Evolutionary conservation across 345 rosid species (phyloP).

Genomic region (Brassica carinata): DNA sequence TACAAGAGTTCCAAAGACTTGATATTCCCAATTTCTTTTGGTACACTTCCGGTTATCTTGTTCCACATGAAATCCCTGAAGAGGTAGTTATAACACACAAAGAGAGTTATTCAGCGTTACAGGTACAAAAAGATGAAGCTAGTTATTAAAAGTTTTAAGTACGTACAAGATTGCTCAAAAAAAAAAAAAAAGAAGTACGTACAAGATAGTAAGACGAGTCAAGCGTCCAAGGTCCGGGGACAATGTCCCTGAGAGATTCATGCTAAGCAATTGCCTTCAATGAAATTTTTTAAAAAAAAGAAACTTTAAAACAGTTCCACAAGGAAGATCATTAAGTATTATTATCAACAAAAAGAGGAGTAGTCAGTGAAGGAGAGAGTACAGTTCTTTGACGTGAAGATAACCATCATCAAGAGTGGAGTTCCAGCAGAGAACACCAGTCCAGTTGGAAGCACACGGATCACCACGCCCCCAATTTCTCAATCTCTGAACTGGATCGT

Average conservation of each 20-base stretch:
- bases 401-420: conserved; percentile 60
- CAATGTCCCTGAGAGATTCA: conserved; percentile 82
- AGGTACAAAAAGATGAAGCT: background rate
- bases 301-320: background rate
- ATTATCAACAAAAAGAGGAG: background rate
- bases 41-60: conserved; percentile 71
- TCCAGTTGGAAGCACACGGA: conserved; percentile 88
- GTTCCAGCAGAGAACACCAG: conserved; percentile 80
- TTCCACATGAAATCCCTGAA: conserved; percentile 99
- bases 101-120: background rate
- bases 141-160: background rate
- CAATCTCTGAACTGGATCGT: conserved; percentile 63
- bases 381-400: conserved; percentile 81
- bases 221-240: conserved; percentile 79
- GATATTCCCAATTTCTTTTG: conserved; percentile 86
- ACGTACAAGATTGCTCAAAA: too few relatives aligned
- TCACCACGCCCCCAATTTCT: conserved; percentile 81
- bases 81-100: conserved; percentile 12
- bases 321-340: too few relatives aligned
- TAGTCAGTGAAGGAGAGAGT: conserved; percentile 38
- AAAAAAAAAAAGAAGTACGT: conserved; percentile 17
- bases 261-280: conserved; percentile 70
- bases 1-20: conserved; percentile 79
- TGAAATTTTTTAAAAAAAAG: background rate
- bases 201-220: conserved; percentile 68